Evolutionary conservation across 192 early-diverging fungal genomes (phyloP).

Genomic region (Nowakowskiella sp.): DNA sequence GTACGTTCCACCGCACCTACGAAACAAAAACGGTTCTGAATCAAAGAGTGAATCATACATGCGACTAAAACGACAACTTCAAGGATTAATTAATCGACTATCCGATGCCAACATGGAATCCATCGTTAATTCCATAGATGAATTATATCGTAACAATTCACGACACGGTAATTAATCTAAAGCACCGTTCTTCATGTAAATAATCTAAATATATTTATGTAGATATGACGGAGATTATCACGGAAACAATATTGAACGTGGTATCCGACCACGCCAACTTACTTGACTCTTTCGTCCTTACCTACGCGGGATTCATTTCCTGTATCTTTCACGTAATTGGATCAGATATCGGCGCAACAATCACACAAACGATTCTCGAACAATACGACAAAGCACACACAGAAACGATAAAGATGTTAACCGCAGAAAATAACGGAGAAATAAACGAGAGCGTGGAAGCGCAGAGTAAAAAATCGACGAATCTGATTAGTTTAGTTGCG

Average conservation of each 20-base stretch:
- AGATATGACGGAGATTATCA: conserved; percentile 84
- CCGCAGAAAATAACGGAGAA: conserved; percentile 12
- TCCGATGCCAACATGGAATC: conserved; percentile 88
- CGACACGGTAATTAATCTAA: conserved; percentile 52
- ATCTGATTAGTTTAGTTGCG: conserved; percentile 69
- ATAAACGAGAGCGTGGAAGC: conserved; percentile 17
- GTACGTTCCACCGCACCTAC: conserved; percentile 88
- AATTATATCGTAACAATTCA: conserved; percentile 58
- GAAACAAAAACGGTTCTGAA: conserved; percentile 33
- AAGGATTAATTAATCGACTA: conserved; percentile 81
- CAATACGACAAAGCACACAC: conserved; percentile 8
- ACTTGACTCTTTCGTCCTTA: conserved; percentile 82
- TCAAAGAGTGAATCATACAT: conserved; percentile 60
- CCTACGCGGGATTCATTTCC: conserved; percentile 81
- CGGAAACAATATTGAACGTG: conserved; percentile 63
- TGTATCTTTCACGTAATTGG: conserved; percentile 74
- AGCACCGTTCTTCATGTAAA: neutral
- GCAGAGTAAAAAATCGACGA: conserved; percentile 65
- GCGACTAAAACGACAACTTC: conserved; percentile 68
- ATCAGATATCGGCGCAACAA: conserved; percentile 67
- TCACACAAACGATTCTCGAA: conserved; percentile 23
- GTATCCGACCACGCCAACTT: conserved; percentile 78
- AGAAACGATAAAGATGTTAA: neutral
- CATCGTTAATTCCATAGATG: conserved; percentile 74
- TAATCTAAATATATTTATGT: conserved; percentile 4